Evolutionary conservation across 257 asterid genomes (phyloP).

Genomic region (Parsonsia alboflavescens): DNA sequence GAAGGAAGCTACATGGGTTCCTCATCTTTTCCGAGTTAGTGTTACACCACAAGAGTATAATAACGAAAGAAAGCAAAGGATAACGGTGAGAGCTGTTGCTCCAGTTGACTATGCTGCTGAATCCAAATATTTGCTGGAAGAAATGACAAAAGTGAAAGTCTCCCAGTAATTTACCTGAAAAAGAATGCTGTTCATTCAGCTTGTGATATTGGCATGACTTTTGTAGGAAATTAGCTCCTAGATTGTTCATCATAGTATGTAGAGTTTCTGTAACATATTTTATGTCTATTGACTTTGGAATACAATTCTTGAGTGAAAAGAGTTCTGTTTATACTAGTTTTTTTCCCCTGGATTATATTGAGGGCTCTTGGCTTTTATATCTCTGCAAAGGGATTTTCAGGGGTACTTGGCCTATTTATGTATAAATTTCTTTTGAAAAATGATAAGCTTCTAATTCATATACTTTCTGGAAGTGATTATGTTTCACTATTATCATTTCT

Average conservation of each 20-base stretch:
- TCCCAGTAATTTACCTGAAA: constrained; percentile 25
- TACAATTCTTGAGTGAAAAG: not conserved
- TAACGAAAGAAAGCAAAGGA: constrained; percentile 78
- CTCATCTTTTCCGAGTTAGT: constrained; percentile 69
- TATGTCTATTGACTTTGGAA: not conserved
- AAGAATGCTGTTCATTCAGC: not conserved
- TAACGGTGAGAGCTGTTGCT: constrained; percentile 61
- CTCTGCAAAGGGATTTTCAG: not conserved
- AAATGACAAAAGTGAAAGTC: constrained; percentile 54
- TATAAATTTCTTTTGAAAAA: not conserved
- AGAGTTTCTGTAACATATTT: not conserved
- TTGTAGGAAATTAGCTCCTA: not conserved
- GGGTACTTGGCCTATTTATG: not conserved
- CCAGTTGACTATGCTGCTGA: constrained; percentile 76
- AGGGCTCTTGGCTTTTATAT: not conserved
- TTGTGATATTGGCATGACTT: not conserved
- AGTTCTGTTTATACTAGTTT: not conserved
- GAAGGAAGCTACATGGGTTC: constrained; percentile 59
- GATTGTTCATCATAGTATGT: not conserved
- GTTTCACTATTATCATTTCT: too few species aligned
- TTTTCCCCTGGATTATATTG: not conserved
- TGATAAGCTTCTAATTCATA: not conserved
- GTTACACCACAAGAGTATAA: constrained; percentile 66
- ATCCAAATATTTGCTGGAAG: constrained; percentile 61
- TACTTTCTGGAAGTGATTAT: not conserved